A percentile compares a stretch with the other conserved stretches of the same genome.
Conservation (phyloP, 441 rosid species). For the Lagerstroemia fauriei region DNA sequence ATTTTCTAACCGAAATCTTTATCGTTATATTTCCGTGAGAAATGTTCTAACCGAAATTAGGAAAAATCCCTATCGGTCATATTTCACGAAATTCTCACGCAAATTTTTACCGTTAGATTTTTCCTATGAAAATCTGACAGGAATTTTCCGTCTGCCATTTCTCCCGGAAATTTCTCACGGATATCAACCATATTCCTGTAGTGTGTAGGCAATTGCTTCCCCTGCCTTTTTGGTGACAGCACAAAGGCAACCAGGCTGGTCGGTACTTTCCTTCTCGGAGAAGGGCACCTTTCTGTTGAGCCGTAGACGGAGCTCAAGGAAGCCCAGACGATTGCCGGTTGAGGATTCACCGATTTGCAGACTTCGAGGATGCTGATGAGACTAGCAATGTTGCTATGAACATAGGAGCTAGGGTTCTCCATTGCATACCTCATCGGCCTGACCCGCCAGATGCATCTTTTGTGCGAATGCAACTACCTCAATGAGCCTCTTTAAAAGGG, state of each 20-base stretch:
- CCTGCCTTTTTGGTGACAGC: conserved; percentile 23
- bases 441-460: conserved; percentile 21
- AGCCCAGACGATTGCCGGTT: conserved; percentile 22
- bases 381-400: conserved; percentile 18
- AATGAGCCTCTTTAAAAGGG: conserved; percentile 14
- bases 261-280: conserved; percentile 19
- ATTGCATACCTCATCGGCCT: conserved; percentile 22
- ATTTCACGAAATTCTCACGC: too few relatives aligned
- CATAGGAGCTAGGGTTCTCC: conserved; percentile 24
- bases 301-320: conserved; percentile 21
- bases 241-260: conserved; percentile 14
- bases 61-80: too few relatives aligned
- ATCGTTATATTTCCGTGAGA: too few relatives aligned
- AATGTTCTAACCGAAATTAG: too few relatives aligned
- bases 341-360: conserved; percentile 21
- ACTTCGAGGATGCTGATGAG: conserved; percentile 16
- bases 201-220: conserved; percentile 17
- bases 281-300: conserved; percentile 22
- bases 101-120: too few relatives aligned
- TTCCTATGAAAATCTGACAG: too few relatives aligned
- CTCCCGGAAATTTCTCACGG: too few relatives aligned
- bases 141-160: too few relatives aligned
- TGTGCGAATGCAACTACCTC: conserved; percentile 22
- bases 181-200: too few relatives aligned
- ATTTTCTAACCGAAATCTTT: too few relatives aligned